Evolutionary conservation across 2,329 filamentous ascomycete species (phyloP).

Genomic region (Penicillium verrucosum): DNA sequence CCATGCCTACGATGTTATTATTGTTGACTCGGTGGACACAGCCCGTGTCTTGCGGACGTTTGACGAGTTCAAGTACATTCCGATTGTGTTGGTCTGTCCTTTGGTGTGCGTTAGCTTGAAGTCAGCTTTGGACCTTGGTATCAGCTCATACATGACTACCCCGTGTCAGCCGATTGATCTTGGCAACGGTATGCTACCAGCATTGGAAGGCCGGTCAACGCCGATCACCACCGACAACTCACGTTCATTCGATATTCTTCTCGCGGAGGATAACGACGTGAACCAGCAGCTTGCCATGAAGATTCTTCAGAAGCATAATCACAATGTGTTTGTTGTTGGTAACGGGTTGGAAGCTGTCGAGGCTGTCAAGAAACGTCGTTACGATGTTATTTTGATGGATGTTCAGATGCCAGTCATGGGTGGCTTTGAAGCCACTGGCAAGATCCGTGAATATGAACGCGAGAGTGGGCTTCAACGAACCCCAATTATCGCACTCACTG

Average conservation of each 20-base stretch:
- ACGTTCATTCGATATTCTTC: constrained; percentile 88
- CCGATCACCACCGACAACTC: constrained; percentile 90
- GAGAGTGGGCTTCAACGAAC: constrained; percentile 76
- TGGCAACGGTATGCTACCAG: constrained; percentile 93
- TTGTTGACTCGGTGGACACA: constrained; percentile 90
- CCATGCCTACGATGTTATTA: constrained; percentile 86
- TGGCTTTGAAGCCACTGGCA: constrained; percentile 93
- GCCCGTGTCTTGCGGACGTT: constrained; percentile 80
- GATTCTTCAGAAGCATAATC: constrained; percentile 93
- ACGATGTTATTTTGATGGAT: constrained; percentile 97
- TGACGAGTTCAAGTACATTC: constrained; percentile 96
- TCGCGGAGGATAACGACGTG: constrained; percentile 95
- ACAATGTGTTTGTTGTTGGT: constrained; percentile 69
- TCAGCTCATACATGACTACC: constrained; percentile 99
- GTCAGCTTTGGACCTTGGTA: constrained; percentile 88
- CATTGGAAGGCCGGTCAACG: constrained; percentile 86
- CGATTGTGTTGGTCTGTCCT: constrained; percentile 86
- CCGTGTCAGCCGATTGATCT: constrained; percentile 92
- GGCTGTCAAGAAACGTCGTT: constrained; percentile 85
- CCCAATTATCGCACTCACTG: constrained; percentile 93
- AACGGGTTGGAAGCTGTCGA: constrained; percentile 93
- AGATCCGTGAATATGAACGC: constrained; percentile 92
- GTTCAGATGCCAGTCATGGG: constrained; percentile 99
- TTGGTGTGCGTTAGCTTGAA: constrained; percentile 88
- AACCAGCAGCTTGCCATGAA: constrained; percentile 95